These are phyloP conservation scores for Cyclotella distinguenda DNA, from an alignment of 108 stramenopile species.

Conservation along the genomic window DNA sequence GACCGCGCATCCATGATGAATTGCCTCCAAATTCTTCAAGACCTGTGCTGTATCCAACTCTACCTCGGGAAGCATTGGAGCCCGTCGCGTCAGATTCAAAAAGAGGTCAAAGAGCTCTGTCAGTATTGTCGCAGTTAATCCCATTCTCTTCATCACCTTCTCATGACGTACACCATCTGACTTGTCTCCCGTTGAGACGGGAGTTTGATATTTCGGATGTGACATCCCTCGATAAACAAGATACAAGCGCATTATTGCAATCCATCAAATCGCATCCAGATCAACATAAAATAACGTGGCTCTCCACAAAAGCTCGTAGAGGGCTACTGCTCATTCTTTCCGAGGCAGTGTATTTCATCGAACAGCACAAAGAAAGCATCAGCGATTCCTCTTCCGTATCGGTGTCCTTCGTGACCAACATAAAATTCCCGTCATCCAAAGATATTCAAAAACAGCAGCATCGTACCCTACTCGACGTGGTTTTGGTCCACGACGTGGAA, in stretches of 20 bases:
- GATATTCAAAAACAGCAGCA: conserved; percentile 36
- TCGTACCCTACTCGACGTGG: conserved; percentile 48
- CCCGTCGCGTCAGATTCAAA: conserved; percentile 31
- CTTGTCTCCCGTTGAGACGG: conserved; percentile 11
- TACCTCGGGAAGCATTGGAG: conserved; percentile 30
- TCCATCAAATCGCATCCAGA: conserved; percentile 27
- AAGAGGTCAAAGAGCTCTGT: conserved; percentile 34
- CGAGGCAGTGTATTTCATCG: conserved; percentile 51
- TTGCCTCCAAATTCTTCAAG: neutral
- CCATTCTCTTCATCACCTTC: conserved; percentile 5
- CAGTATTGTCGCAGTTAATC: conserved; percentile 45
- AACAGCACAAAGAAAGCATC: conserved; percentile 12
- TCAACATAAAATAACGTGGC: conserved; percentile 48
- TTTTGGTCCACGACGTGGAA: conserved; percentile 41
- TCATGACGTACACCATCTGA: no score
- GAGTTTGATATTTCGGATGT: conserved; percentile 32
- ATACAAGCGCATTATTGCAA: conserved; percentile 7
- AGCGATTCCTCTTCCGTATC: conserved; percentile 1
- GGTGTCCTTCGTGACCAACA: conserved; percentile 30
- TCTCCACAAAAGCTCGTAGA: conserved; percentile 41
- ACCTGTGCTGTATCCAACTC: conserved; percentile 3
- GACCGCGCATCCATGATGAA: conserved; percentile 1
- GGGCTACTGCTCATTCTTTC: conserved; percentile 50
- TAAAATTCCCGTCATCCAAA: conserved; percentile 50
- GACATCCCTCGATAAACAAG: neutral